Base-by-base conservation (phyloP, 2,329 filamentous ascomycete genomes). In the Scytalidium sp. region DNA sequence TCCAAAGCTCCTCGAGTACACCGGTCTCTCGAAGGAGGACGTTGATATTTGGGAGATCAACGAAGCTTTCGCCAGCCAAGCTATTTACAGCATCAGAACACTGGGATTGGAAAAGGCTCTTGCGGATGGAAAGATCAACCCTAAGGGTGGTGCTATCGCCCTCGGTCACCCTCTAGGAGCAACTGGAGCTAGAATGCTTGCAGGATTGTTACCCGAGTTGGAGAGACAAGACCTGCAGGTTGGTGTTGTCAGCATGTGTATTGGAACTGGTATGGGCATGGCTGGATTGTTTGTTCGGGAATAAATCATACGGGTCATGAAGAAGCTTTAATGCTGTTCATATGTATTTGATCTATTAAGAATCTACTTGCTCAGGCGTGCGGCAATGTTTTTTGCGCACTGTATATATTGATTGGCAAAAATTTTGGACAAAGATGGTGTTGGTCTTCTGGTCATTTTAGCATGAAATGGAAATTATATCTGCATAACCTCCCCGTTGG, bases 31-130 rank as follows among this genome's bases (percentile, higher is more conserved):
- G 41, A 84, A 74, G 11, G 74, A 76, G 2, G 90, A 97, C 50
- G 81, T 97, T 0, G 80, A 85, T 29, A 75, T 94, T 9, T 97
- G 91, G 91, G 92, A 97, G 75, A 87, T 97, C 69, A 97, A 97
- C 68, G 92, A 97, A 79, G 83, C 83, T 6, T 86, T 86, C 68
- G 83, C 83, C 2, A 83, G 79, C 60, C 83, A 86, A 69, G 75
- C 80, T 1, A 69, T 87, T 4, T 78, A 96, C 70, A 92, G 87
- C 60, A 71, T 93, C 42, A 74, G 90, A 52, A 79, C 83, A 61
- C 65, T 94, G 10, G 87, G 84, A 0, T 72, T 93, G 19, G 84
- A 84, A 66, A 66, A 71, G 61, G 81, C 63, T 57, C 83, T 75
- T 72, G 78, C 85, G 59, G 70, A 80, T 49, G 81, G 81, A 7